A percentile compares a stretch with the other conserved stretches of the same genome.
Conservation (phyloP, 371 early-diverging fungal genomes). For the Zychaea mexicana region DNA sequence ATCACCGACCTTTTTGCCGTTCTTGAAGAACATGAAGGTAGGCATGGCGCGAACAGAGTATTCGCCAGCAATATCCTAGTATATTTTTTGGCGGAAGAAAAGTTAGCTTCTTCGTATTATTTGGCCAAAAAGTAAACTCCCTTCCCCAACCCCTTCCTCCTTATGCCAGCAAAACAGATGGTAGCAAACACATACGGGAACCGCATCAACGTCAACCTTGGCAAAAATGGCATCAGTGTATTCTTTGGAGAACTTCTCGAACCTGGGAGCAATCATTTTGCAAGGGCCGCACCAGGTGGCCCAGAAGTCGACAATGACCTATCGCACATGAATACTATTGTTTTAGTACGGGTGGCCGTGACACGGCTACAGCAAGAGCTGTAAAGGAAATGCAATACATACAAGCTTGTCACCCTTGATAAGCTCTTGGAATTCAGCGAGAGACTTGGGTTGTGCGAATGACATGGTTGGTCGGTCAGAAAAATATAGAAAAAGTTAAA, state of each 20-base stretch:
- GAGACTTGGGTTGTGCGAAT: slow-evolving; percentile 26
- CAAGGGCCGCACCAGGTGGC: slow-evolving; percentile 88
- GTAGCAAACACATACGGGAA: slow-evolving; percentile 39
- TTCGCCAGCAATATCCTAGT: slow-evolving; percentile 69
- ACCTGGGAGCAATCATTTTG: slow-evolving; percentile 83
- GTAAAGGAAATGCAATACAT: slow-evolving; percentile 1
- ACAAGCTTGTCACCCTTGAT: slow-evolving; percentile 29
- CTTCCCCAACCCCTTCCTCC: not conserved
- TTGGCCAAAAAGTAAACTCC: not conserved
- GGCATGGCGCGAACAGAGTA: slow-evolving; percentile 88
- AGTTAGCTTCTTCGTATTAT: too few relatives aligned
- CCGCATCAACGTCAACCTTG: slow-evolving; percentile 86
- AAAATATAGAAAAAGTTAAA: not conserved
- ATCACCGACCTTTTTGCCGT: slow-evolving; percentile 72
- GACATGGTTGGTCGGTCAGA: not conserved
- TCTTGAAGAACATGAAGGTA: slow-evolving; percentile 81
- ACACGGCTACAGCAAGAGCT: slow-evolving; percentile 18
- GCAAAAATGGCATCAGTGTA: slow-evolving; percentile 67
- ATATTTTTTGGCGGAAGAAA: not conserved
- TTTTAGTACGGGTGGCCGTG: not conserved
- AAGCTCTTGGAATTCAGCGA: slow-evolving; percentile 32
- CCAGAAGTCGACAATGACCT: slow-evolving; percentile 68
- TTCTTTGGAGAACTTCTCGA: slow-evolving; percentile 55
- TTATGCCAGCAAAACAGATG: not conserved
- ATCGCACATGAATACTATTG: too few relatives aligned